phyloP scores from a whole-genome alignment of 352 stramenopile species.

The Pythium biforme region DNA sequence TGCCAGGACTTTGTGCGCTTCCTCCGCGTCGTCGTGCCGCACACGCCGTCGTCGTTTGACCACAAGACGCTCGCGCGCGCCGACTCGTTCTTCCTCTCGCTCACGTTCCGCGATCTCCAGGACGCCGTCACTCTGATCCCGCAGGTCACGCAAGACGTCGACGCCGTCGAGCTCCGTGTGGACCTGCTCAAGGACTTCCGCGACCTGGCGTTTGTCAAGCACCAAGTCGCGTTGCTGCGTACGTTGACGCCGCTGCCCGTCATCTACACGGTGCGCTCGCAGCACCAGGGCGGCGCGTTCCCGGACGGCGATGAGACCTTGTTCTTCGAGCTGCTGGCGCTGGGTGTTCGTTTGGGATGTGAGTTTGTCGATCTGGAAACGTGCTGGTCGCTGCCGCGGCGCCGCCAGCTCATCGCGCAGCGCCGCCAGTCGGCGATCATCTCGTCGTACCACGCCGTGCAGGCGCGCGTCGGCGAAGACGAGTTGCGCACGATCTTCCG shows the following conservation, averaged over 20 bases:
- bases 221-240: constrained; percentile 75
- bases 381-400: constrained; percentile 75
- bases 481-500: constrained; percentile 62
- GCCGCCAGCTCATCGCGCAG: constrained; percentile 41
- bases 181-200: constrained; percentile 83
- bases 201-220: constrained; percentile 60
- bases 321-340: constrained; percentile 85
- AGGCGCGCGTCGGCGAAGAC: constrained; percentile 47
- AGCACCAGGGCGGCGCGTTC: constrained; percentile 93
- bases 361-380: constrained; percentile 98
- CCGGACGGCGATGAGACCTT: constrained; percentile 87
- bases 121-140: constrained; percentile 45
- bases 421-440: constrained; percentile 62
- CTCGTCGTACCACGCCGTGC: constrained; percentile 71
- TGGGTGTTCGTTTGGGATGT: constrained; percentile 91
- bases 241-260: constrained; percentile 91
- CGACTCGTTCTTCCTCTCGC: constrained; percentile 80
- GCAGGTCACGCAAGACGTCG: constrained; percentile 77
- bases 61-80: constrained; percentile 39
- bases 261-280: constrained; percentile 96
- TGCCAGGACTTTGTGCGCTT: constrained; percentile 73
- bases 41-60: constrained; percentile 49
- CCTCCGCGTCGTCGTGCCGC: constrained; percentile 51
- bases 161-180: constrained; percentile 96
- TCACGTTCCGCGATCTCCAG: constrained; percentile 66